Base-by-base conservation (phyloP, 208 protist species). In the Entamoeba histolytica region DNA sequence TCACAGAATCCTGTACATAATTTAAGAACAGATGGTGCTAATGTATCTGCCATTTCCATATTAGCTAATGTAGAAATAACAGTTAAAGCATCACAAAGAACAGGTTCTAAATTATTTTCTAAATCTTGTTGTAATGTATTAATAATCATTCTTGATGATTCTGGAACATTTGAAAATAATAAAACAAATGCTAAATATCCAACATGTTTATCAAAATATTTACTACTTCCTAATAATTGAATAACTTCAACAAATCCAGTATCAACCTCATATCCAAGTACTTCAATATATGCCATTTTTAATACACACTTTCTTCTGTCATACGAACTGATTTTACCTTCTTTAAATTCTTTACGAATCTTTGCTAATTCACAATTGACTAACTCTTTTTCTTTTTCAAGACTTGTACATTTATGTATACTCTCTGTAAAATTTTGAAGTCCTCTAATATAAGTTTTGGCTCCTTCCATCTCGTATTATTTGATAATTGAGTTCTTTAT, bases 201-300 rank as follows among this genome's bases (percentile, higher is more conserved):
- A 78, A 99, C 98, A 87, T 98, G 96, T 96, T 99, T 99, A 69
- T 99, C 98, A 1, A 98, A 98, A 49, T 97, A 97, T 39, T 95
- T 94, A 44, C 35, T 93, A n/a, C 96, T 96, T 8, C 97, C 96
- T 87, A 99, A 96, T 15, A 99, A 96, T 51, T 98, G 97, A 8
- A 99, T 95, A 39, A 98, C 98, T 94, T 99, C 98, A 96, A 99
- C 98, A 95, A 99, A 98, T 14, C 99, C 99, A 97, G 99, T 99
- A 92, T 99, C 98, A 49, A 99, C 96, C 35, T 98, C 98, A 95
- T 99, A 99, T 15, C 99, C 99, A 5, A 99, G 95, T 96, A 99
- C 99, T 91, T 97, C 98, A 94, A 99, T 99, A 95, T 99, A 99
- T 94, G 99, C 97, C 17, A 99, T 96, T 96, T 99, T 99, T 95